Base-by-base conservation (phyloP, 176 grass and related monocot species). In the Aegilops bicornis region DNA sequence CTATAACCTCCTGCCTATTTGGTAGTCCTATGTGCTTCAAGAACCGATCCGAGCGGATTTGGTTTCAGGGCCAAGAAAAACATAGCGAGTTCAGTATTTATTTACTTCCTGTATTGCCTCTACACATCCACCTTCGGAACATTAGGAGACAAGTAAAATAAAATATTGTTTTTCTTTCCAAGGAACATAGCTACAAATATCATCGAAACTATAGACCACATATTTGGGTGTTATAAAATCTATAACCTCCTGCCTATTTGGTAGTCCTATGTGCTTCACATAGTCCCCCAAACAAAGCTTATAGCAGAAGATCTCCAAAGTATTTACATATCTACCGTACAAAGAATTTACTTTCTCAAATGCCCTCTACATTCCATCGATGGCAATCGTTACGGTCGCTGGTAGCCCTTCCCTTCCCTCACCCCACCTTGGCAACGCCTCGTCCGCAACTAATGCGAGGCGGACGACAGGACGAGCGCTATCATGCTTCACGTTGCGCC, bases 301-400 rank as follows among this genome's bases (percentile, higher is more conserved):
- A 89, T 84, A 79, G 78, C 80, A 84, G 73, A 70, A 69, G 30
- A 84, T 83, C 45, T n/a, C 63, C 82, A 85, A 75, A 80, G 75
- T 98, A 98, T 98, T 83, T 94, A 98, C 93, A 94, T 96, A 89
- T 88, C 89, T 91, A 88, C 82, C 81, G 60, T 86, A 84, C 87
- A 89, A 89, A 91, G 84, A 94, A 89, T 89, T 92, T 87, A 72
- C 86, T 82, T 43, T 60, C 50, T 83, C 83, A 77, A 88, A 87
- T 56, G 24, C 54, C 80, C 16, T 80, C 89, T 94, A 90, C 79
- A 85, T 80, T 54, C 87, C 88, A 78, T 94, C 88, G 15, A 97
- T 88, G 60, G 87, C 80, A 6, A 97, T 84, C 0, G 89, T 86
- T 76, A 99, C 94, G 2, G 65, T 74, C 15, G 27, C 77, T 0